phyloP scores from a whole-genome alignment of 148 eudicot species.

The Euryodendron excelsum region DNA sequence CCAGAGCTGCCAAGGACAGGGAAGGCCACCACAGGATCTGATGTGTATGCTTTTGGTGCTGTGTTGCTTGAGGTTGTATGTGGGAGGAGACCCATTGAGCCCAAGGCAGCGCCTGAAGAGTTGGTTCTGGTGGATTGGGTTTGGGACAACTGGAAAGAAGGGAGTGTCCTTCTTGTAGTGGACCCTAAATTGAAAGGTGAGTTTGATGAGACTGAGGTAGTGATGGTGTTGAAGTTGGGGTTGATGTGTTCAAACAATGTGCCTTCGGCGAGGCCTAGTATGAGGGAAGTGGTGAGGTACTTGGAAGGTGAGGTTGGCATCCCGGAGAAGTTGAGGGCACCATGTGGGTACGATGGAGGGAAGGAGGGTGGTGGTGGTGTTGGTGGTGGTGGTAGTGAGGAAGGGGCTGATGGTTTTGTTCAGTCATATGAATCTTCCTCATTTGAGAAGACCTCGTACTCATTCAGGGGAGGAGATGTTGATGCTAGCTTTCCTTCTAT shows the following conservation, averaged over 20 bases:
- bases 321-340: neutral
- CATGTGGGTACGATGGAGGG: neutral
- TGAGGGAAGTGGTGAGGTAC: conserved; percentile 34
- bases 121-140: conserved; percentile 36
- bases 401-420: neutral
- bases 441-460: neutral
- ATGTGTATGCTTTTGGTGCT: conserved; percentile 50
- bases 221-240: conserved; percentile 39
- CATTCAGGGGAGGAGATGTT: neutral
- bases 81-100: conserved; percentile 46
- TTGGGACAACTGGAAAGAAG: conserved; percentile 22
- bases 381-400: neutral
- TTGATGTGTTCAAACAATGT: conserved; percentile 31
- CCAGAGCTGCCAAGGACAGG: conserved; percentile 43
- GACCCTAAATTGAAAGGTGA: conserved; percentile 34
- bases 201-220: conserved; percentile 23
- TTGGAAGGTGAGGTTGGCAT: conserved; percentile 12
- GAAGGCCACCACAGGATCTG: conserved; percentile 47
- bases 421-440: neutral
- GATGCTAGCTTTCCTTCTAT: conserved; percentile 10
- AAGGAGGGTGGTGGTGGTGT: too few relatives aligned
- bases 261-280: conserved; percentile 34
- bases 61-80: conserved; percentile 43
- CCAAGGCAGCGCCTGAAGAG: conserved; percentile 24
- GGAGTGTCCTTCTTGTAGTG: conserved; percentile 19